These are phyloP conservation scores for Kewa caespitosa DNA, from an alignment of 179 eudicot species.

Conservation along the genomic window DNA sequence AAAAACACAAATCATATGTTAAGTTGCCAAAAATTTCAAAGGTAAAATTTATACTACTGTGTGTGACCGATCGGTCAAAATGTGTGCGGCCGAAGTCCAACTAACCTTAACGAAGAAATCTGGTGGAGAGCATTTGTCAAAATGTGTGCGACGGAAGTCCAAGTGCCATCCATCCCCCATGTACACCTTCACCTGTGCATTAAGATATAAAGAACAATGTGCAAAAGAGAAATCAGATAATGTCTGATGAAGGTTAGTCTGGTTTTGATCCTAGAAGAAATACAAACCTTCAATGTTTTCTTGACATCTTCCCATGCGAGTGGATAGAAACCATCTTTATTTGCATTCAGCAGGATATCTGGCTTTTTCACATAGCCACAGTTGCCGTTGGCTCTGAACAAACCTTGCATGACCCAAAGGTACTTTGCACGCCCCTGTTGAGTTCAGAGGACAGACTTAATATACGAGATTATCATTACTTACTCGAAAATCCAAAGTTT, in stretches of 20 bases:
- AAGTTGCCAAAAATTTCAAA: neutral
- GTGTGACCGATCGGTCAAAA: too few species aligned
- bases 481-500: neutral
- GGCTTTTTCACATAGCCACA: slow-evolving; percentile 77
- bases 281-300: slow-evolving; percentile 51
- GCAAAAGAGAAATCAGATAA: too few species aligned
- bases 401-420: slow-evolving; percentile 65
- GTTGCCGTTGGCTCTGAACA: slow-evolving; percentile 68
- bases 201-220: neutral
- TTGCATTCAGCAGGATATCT: slow-evolving; percentile 37
- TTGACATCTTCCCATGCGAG: slow-evolving; percentile 21
- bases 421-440: slow-evolving; percentile 55
- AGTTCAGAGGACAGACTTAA: neutral
- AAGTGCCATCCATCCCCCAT: slow-evolving; percentile 65
- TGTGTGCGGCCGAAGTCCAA: too few species aligned
- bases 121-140: slow-evolving; percentile 54
- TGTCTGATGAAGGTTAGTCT: neutral
- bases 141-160: slow-evolving; percentile 45
- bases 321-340: slow-evolving; percentile 38
- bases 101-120: slow-evolving; percentile 50
- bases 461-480: too few species aligned
- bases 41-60: too few species aligned
- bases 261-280: neutral
- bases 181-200: slow-evolving; percentile 37
- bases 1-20: neutral